Conservation (phyloP, 2,329 filamentous ascomycete genomes). For the Pseudocercospora cruenta region DNA sequence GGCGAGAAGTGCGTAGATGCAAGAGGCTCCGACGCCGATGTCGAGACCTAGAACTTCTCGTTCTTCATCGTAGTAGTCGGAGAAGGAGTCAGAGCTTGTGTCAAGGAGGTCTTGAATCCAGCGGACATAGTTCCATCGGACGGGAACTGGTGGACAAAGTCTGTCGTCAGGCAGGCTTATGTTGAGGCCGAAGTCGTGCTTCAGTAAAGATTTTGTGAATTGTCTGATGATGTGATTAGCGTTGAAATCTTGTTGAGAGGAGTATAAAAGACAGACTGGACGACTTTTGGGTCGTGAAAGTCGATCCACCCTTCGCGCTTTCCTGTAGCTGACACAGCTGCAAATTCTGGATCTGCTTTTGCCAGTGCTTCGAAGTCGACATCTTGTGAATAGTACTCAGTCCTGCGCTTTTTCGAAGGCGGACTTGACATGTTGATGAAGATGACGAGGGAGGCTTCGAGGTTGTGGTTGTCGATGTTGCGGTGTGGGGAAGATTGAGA, state of each 20-base stretch:
- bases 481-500: background rate
- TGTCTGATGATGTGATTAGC: slow-evolving; percentile 41
- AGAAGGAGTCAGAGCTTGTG: slow-evolving; percentile 60
- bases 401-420: background rate
- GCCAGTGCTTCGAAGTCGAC: slow-evolving; percentile 67
- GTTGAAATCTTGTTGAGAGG: slow-evolving; percentile 54
- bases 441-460: background rate
- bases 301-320: slow-evolving; percentile 65
- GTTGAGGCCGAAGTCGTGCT: slow-evolving; percentile 71
- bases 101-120: slow-evolving; percentile 86
- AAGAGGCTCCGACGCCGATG: slow-evolving; percentile 83
- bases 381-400: slow-evolving; percentile 55
- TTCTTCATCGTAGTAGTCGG: slow-evolving; percentile 49
- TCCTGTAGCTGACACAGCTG: slow-evolving; percentile 49
- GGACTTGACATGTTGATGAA: slow-evolving; percentile 3
- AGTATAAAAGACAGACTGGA: slow-evolving; percentile 61
- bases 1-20: slow-evolving; percentile 86
- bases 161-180: slow-evolving; percentile 75
- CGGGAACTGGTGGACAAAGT: slow-evolving; percentile 79
- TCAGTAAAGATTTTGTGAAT: slow-evolving; percentile 78
- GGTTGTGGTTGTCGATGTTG: background rate
- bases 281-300: slow-evolving; percentile 76
- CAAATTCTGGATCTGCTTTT: slow-evolving; percentile 62
- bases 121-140: slow-evolving; percentile 78
- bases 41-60: slow-evolving; percentile 62